Conservation (phyloP, 257 asterid species). For the Schizonepeta tenuifolia region DNA sequence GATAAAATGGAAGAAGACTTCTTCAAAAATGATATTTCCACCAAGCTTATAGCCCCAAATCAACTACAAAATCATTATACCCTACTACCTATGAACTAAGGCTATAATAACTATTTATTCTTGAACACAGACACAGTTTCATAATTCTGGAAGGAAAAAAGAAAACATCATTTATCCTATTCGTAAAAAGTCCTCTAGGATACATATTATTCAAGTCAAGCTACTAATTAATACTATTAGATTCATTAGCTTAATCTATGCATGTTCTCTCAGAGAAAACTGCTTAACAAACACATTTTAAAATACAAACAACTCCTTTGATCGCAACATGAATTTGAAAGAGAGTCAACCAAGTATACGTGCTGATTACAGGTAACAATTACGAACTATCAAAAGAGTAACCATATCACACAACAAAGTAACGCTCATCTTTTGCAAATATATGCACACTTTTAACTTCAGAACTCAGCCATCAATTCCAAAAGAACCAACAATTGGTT, state of each 20-base stretch:
- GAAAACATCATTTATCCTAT: no score
- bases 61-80: no score
- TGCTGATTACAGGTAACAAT: neutral
- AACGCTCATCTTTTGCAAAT: slow-evolving; percentile 4
- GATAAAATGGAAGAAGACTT: no score
- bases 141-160: no score
- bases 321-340: neutral
- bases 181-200: neutral
- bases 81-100: no score
- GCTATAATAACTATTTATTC: no score
- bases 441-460: neutral
- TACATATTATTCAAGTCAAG: neutral
- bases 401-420: neutral
- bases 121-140: no score
- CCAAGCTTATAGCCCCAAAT: no score
- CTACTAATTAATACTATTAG: neutral
- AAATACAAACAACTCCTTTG: neutral
- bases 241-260: neutral
- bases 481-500: neutral
- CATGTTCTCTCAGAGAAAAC: neutral
- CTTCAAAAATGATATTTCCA: no score
- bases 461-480: slow-evolving; percentile 1
- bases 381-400: slow-evolving; percentile 8
- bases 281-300: neutral
- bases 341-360: neutral